Evolutionary conservation across 73 alveolate genomes (phyloP).

Genomic region (Tetrahymena borealis): DNA sequence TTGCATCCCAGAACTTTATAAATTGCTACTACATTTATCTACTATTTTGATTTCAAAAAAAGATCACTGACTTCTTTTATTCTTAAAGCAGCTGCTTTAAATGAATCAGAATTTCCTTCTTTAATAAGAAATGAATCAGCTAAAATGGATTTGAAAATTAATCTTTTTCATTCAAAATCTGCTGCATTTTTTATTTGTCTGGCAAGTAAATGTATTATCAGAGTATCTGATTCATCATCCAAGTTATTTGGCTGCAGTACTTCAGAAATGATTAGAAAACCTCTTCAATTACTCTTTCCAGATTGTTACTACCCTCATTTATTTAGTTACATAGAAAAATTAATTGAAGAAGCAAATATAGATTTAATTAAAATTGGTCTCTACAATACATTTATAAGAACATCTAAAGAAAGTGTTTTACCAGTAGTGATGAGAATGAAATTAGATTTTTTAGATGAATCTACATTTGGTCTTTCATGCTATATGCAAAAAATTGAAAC

Average conservation of each 20-base stretch:
- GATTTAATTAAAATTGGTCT: neutral
- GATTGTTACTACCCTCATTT: neutral
- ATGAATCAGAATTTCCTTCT: neutral
- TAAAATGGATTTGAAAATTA: neutral
- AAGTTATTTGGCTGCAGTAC: neutral
- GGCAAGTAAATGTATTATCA: neutral
- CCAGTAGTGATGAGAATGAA: neutral
- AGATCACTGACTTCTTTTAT: neutral
- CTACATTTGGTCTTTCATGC: neutral
- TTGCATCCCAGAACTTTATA: neutral
- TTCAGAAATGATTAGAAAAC: neutral
- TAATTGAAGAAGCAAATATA: neutral
- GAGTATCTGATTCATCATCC: neutral
- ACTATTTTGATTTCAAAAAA: neutral
- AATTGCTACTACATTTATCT: neutral
- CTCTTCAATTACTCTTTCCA: neutral
- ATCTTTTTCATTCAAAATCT: neutral
- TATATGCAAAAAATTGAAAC: neutral
- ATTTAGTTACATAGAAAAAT: neutral
- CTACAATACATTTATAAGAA: neutral
- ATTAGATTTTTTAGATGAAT: neutral
- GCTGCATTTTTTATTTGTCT: neutral
- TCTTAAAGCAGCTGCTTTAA: neutral
- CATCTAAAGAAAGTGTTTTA: neutral
- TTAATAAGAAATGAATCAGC: neutral